phyloP scores from a whole-genome alignment of 805 yeast genomes.

The Ogataea minuta region DNA sequence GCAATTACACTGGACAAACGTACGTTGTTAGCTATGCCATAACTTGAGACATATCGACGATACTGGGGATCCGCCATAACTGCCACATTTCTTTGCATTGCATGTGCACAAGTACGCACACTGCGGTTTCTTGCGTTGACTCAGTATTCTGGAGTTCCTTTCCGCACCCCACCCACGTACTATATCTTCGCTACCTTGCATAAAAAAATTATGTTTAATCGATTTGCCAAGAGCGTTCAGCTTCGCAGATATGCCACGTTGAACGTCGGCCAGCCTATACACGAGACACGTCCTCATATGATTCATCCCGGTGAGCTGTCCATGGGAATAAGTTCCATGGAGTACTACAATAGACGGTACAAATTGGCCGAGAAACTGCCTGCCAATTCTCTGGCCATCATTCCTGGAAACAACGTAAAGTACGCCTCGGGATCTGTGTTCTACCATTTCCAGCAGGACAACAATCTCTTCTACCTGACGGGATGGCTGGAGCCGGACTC shows the following conservation, averaged over 20 bases:
- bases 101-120: too few relatives aligned
- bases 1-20: conserved; percentile 8
- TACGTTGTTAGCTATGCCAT: too few relatives aligned
- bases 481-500: conserved; percentile 94
- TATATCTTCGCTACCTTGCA: not conserved
- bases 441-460: conserved; percentile 89
- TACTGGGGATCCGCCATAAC: too few relatives aligned
- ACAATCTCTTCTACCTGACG: conserved; percentile 79
- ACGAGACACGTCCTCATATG: conserved; percentile 79
- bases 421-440: conserved; percentile 90
- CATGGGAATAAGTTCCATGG: conserved; percentile 81
- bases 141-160: too few relatives aligned
- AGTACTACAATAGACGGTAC: conserved; percentile 72
- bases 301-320: conserved; percentile 78
- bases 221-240: conserved; percentile 2
- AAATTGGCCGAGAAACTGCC: conserved; percentile 58
- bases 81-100: too few relatives aligned
- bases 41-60: too few relatives aligned
- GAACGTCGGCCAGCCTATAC: conserved; percentile 77
- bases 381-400: conserved; percentile 62
- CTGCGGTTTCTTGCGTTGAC: too few relatives aligned
- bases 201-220: conserved; percentile 5
- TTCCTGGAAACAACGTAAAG: conserved; percentile 70
- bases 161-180: not conserved
- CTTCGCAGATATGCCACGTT: conserved; percentile 14